Conservation (phyloP, 768 basidiomycete species). For the Boletus pseudopeckii region DNA sequence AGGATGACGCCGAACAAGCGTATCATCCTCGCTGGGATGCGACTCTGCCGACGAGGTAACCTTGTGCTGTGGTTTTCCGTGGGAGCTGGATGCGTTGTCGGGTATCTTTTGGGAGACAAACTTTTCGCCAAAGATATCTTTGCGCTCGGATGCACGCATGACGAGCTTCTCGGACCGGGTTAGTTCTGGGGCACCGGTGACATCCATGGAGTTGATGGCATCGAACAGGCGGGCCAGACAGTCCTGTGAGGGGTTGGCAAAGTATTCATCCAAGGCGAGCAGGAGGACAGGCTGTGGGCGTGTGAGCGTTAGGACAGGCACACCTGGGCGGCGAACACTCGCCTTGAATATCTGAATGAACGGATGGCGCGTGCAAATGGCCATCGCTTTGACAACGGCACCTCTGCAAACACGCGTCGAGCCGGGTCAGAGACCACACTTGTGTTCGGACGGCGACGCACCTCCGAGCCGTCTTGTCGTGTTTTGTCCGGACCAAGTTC, state of each 20-base stretch:
- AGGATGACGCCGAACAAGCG: slow-evolving; percentile 41
- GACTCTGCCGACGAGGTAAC: slow-evolving; percentile 58
- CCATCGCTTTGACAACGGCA: slow-evolving; percentile 90
- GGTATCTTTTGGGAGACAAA: slow-evolving; percentile 40
- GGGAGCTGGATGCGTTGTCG: slow-evolving; percentile 9
- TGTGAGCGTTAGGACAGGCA: slow-evolving; percentile 1
- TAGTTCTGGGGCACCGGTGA: slow-evolving; percentile 72
- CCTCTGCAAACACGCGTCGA: slow-evolving; percentile 50
- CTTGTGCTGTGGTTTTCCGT: slow-evolving; percentile 39
- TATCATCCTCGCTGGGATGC: slow-evolving; percentile 65
- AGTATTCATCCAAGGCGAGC: slow-evolving; percentile 94
- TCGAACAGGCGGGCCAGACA: slow-evolving; percentile 89
- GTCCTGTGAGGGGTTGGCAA: slow-evolving; percentile 82
- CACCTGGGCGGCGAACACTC: slow-evolving; percentile 11
- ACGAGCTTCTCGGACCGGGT: slow-evolving; percentile 83
- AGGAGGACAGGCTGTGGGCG: slow-evolving; percentile 76
- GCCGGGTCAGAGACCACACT: slow-evolving; percentile 8
- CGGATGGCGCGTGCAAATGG: slow-evolving; percentile 89
- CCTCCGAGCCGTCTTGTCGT: slow-evolving; percentile 81
- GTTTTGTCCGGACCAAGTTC: slow-evolving; percentile 88
- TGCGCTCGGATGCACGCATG: slow-evolving; percentile 86
- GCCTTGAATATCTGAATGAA: slow-evolving; percentile 97
- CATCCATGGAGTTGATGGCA: slow-evolving; percentile 88
- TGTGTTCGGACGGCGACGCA: slow-evolving; percentile 31
- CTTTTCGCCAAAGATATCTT: slow-evolving; percentile 89